Base-by-base conservation (phyloP, 371 early-diverging fungal genomes). In the Actinomucor elegans region DNA sequence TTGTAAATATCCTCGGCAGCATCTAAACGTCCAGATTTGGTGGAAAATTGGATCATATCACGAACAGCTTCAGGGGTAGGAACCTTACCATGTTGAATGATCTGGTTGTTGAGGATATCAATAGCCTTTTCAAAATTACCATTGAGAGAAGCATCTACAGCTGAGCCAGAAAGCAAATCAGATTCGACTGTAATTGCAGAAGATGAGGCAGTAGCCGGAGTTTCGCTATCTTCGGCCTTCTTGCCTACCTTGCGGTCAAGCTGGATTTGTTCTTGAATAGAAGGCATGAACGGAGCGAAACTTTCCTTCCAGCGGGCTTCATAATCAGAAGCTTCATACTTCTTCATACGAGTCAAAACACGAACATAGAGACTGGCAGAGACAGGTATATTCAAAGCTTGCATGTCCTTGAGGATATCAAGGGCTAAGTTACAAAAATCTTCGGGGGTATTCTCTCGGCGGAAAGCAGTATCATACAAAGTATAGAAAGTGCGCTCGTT, bases 51-150 rank as follows among this genome's bases (percentile, higher is more conserved):
- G 41, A 77, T 73, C 45, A 73, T 67, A 45, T 77, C 77, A 49
- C 77, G 77, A 1, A 73, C 52, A 17, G 63, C 71, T 23, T 73
- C 71, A 8, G 73, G 69, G 1, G 70, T 56, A 35, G 77, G 77
- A 0, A 66, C 46, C 32, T 54, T 26, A 3, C 71, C 71, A 10
- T 58, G 36, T 14, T 61, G 29, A 40, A 77, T 49, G 37, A 77
- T 69, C 32, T 71, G 45, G 17, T 51, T 42, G 10, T 65, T 34
- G 34, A 77, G 29, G 14, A 69, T 44, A 3, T 57, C 48, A 6
- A 65, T 7, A n/a, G 67, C 64, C 5, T 62, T 57, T 4, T 64
- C 58, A 35, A 63, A 61, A 10, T 71, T 44, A 40, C 68, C 69
- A 2, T 55, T 31, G 2, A 71, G 27, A 23, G 64, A 69, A 45